phyloP scores from a whole-genome alignment of 2,329 filamentous ascomycete genomes.

The Pseudocercospora macadamiae region DNA sequence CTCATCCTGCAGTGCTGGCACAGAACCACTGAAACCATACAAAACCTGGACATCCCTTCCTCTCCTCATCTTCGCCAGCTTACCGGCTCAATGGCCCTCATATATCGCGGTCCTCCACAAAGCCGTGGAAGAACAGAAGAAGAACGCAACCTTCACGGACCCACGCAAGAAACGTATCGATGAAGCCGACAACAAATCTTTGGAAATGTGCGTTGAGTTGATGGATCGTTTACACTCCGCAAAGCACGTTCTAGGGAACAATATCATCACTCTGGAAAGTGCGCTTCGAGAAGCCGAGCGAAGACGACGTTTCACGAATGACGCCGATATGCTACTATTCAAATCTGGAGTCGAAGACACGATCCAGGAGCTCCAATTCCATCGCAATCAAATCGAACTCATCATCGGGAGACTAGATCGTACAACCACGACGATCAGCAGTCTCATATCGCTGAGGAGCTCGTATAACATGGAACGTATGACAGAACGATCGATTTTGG shows the following conservation, averaged over 20 bases:
- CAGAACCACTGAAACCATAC: constrained; percentile 7
- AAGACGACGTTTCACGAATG: not conserved
- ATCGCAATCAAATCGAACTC: constrained; percentile 11
- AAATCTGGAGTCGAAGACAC: not conserved
- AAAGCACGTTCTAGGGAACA: constrained; percentile 15
- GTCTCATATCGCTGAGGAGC: constrained; percentile 5
- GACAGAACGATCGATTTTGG: constrained; percentile 15
- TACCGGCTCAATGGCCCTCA: constrained; percentile 8
- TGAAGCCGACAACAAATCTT: constrained; percentile 9
- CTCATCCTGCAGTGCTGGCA: not conserved
- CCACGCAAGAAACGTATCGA: constrained; percentile 7
- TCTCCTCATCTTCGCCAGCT: constrained; percentile 6
- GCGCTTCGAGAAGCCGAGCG: not conserved
- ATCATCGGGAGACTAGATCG: constrained; percentile 12
- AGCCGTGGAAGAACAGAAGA: constrained; percentile 12
- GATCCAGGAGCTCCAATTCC: constrained; percentile 12
- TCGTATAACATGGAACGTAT: constrained; percentile 17
- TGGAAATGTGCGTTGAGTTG: constrained; percentile 10
- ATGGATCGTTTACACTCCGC: constrained; percentile 14
- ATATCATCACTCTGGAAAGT: constrained; percentile 7
- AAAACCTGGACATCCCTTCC: constrained; percentile 4
- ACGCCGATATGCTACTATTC: not conserved
- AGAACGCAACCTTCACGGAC: constrained; percentile 11
- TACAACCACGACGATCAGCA: constrained; percentile 7
- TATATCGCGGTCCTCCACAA: constrained; percentile 13